Conservation (phyloP, 345 rosid species). For the Dipteronia sinensis region DNA sequence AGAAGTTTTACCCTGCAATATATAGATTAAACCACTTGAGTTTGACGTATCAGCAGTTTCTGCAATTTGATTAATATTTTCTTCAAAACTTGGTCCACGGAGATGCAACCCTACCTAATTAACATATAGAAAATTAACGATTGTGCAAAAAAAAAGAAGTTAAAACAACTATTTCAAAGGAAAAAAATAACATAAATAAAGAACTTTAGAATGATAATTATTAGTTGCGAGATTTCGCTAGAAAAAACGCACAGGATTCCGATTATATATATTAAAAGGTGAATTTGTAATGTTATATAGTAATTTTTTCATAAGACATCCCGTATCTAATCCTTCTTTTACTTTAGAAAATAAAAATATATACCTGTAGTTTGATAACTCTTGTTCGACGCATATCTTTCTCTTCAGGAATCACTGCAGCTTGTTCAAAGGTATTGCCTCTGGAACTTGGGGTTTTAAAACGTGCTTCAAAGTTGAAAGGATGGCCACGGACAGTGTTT, state of each 20-base stretch:
- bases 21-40: background rate
- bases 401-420: background rate
- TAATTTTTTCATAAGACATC: too few relatives aligned
- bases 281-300: too few relatives aligned
- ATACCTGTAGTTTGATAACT: slow-evolving; percentile 9
- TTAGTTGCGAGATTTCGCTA: too few relatives aligned
- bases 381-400: background rate
- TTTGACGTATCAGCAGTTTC: background rate
- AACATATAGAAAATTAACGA: background rate
- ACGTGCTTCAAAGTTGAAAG: background rate
- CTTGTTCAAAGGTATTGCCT: background rate
- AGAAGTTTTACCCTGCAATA: background rate
- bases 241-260: too few relatives aligned
- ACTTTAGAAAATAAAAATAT: background rate
- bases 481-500: background rate
- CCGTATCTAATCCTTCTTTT: too few relatives aligned
- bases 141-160: background rate
- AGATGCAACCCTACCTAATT: background rate
- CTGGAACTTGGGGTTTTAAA: background rate
- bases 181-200: background rate
- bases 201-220: background rate
- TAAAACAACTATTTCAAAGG: background rate
- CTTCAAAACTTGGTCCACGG: background rate
- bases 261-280: too few relatives aligned
- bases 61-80: background rate